Evolutionary conservation across 768 basidiomycete species (phyloP), one percentile per base, ranked within the genome.

Genomic region (Hortiboletus flavorubellus): DNA sequence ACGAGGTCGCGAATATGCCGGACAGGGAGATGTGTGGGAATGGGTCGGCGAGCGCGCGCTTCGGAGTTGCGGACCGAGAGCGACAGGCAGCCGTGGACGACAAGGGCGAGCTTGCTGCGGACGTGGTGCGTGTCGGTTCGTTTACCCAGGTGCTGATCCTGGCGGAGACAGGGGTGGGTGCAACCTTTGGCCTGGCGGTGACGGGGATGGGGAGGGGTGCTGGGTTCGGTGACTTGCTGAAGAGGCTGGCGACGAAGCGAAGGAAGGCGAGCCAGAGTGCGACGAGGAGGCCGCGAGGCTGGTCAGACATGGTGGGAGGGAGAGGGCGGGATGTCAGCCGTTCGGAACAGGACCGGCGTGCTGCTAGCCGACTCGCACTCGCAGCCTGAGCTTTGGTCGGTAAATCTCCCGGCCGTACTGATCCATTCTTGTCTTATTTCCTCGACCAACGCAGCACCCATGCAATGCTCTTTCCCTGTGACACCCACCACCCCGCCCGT

Each of bases 1-100:
- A 38, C 23, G 16, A 14, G 58, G 64, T 54, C 16, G 60, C 48
- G 50, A 62, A 62, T 23, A 63, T 41, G 37, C 49, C 62, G 0
- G 62, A 66, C n/a, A 66, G 1, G 21, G 64, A 67, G 7, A 66
- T 61, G 38, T 40, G 46, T 29, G 65, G 53, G 11, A 67, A 42
- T 2, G 65, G 65, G 26, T 26, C 26, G 30, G 30, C n/a, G 47
- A 8, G 12, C 3, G 42, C 14, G 38, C 31, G 44, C 47, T 37
- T 48, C 18, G 58, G 58, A 6, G 48, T 53, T 34, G 29, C 3
- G 5, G 61, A 59, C 18, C 49, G 54, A 26, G 53, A 38, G 41
- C 37, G 54, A 34, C 49, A 39, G 16, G 34, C 26, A 46, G 58
- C 34, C 10, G 46, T 37, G 16, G 53, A 56, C 7, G 49, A 59